Percentiles rank a stretch among this genome's conserved stretches.
These are phyloP conservation scores for Cordyceps sp. DNA, from an alignment of 2,329 filamentous ascomycete genomes.

Conservation along the genomic window DNA sequence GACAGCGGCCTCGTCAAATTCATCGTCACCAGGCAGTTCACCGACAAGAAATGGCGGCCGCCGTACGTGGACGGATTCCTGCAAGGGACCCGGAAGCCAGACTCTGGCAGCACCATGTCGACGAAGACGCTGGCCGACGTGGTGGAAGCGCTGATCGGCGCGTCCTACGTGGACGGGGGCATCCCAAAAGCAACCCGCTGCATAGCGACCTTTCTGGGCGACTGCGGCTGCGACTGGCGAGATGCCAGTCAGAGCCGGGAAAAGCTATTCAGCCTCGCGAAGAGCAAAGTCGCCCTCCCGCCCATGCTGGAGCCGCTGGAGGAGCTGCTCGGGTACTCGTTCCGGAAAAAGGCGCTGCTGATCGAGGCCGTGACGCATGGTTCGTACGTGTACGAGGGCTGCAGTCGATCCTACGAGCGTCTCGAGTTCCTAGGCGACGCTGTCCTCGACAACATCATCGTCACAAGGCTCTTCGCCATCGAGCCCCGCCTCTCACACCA, in stretches of 20 bases:
- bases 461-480: slow-evolving; percentile 37
- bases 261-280: slow-evolving; percentile 25
- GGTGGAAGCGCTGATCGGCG: slow-evolving; percentile 70
- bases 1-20: slow-evolving; percentile 51
- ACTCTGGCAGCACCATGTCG: slow-evolving; percentile 29
- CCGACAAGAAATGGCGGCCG: slow-evolving; percentile 55
- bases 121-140: slow-evolving; percentile 78
- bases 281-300: slow-evolving; percentile 17
- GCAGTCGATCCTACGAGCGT: slow-evolving; percentile 38
- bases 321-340: slow-evolving; percentile 52
- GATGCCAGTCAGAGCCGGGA: slow-evolving; percentile 22
- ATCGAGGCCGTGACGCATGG: slow-evolving; percentile 69
- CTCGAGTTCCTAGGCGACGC: slow-evolving; percentile 83
- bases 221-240: slow-evolving; percentile 38
- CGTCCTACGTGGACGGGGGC: slow-evolving; percentile 53
- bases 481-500: slow-evolving; percentile 25
- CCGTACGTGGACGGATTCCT: slow-evolving; percentile 31
- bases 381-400: slow-evolving; percentile 33
- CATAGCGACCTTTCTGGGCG: slow-evolving; percentile 48
- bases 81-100: slow-evolving; percentile 3
- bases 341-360: slow-evolving; percentile 50
- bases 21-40: slow-evolving; percentile 54
- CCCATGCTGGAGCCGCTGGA: slow-evolving; percentile 37
- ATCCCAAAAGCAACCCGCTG: slow-evolving; percentile 44
- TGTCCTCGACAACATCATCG: slow-evolving; percentile 64